Conservation (phyloP, 2,329 filamentous ascomycete genomes). For the Botrytis elliptica region DNA sequence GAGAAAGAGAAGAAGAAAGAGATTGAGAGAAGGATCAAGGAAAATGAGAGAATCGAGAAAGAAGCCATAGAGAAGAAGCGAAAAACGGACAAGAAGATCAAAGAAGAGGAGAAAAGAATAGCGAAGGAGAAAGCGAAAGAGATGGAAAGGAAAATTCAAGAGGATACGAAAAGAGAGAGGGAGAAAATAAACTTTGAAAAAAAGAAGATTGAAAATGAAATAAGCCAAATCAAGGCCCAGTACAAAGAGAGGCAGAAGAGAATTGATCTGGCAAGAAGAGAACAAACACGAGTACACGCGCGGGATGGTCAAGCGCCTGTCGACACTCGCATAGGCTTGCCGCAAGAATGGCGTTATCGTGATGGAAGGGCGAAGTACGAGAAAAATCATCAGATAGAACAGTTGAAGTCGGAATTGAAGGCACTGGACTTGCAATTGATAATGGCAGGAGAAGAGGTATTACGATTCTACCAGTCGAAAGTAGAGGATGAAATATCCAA, state of each 20-base stretch:
- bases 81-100: not conserved
- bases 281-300: not conserved
- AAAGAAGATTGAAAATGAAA: not conserved
- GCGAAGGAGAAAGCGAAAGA: not conserved
- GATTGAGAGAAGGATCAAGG: not conserved
- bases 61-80: not conserved
- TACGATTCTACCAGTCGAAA: not conserved
- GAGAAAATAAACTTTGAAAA: not conserved
- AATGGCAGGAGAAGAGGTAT: not conserved
- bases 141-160: not conserved
- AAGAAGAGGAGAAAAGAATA: too few relatives aligned
- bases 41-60: not conserved
- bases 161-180: not conserved
- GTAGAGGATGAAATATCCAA: not conserved
- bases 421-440: not conserved
- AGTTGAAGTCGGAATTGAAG: not conserved
- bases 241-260: too few relatives aligned
- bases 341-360: not conserved
- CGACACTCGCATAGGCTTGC: rapidly evolving
- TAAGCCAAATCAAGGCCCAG: not conserved
- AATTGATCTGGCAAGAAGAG: not conserved
- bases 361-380: not conserved
- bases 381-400: not conserved
- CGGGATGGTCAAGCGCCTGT: not conserved
- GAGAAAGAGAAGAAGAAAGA: not conserved